Base-by-base conservation (phyloP, 805 yeast genomes). In the Yamadazyma phyllophila region DNA sequence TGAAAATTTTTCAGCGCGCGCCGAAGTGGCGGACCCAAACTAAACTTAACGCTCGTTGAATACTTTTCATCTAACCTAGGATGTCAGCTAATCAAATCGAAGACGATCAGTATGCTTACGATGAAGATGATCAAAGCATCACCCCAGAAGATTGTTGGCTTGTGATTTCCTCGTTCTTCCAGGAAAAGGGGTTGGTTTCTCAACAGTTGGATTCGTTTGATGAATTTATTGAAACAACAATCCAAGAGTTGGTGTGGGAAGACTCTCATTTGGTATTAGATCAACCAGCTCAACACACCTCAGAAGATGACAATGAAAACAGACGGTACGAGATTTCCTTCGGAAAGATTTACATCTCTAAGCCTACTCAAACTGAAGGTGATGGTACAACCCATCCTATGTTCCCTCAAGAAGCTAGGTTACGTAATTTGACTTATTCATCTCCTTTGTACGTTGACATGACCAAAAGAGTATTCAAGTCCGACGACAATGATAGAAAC, bases 131-230 rank as follows among this genome's bases (percentile, higher is more conserved):
- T 60, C 56, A 56, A 51, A 60, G 63, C 52, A 88, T 94, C 71
- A 90, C 98, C 27, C 88, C 97, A 26, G 99, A 94, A 73, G 99
- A 94, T 76, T 94, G 99, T 70, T 94, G 99, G 99, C 85, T 96
- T 27, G 98, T 94, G 51, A 94, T 94, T 55, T 86, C 97, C 26
- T 81, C 98, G 13, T 94, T 94, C 68, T 94, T 94, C 77, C 89
- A 86, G 69, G 95, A 91, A 62, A 92, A 91, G 63, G 99, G 99
- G 49, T 78, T 94, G 55, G 99, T 94, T 26, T 90, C 98, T 17
- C 99, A 94, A 71, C 99, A 94, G 75, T 77, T 94, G 61, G 99
- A 94, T 62, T 95, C 99, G 14, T 94, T 95, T 65, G 96, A 94
- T 71, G 99, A 94, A 73, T 94, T 94, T 70, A 91, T 94, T 55